Evolutionary conservation across 768 basidiomycete species (phyloP).

Genomic region (Leucocoprinus birnbaumii): DNA sequence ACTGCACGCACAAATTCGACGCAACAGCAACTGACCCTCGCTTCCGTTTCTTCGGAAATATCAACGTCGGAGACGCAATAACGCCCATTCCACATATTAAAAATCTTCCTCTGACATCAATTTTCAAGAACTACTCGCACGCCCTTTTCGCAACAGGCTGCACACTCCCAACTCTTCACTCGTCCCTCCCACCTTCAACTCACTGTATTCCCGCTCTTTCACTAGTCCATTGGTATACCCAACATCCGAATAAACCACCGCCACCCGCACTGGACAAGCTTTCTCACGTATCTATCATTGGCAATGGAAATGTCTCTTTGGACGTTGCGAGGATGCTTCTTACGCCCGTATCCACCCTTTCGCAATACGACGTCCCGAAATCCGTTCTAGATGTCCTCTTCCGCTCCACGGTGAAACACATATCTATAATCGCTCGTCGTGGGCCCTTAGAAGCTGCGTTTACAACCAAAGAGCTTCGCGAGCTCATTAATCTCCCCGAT

Average conservation of each 20-base stretch:
- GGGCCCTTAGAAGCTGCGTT: constrained; percentile 90
- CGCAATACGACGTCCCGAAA: constrained; percentile 75
- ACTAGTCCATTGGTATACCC: constrained; percentile 96
- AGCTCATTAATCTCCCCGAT: constrained; percentile 67
- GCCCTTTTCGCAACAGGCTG: constrained; percentile 88
- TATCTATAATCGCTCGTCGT: constrained; percentile 82
- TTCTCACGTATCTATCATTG: constrained; percentile 79
- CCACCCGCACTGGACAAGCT: constrained; percentile 64
- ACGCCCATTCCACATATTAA: constrained; percentile 50
- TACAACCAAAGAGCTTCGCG: constrained; percentile 90
- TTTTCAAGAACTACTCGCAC: constrained; percentile 78
- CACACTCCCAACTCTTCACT: constrained; percentile 58
- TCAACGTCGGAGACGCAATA: constrained; percentile 47
- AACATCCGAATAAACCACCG: constrained; percentile 68
- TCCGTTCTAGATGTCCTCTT: constrained; percentile 67
- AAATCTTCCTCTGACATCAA: constrained; percentile 52
- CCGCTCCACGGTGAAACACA: constrained; percentile 62
- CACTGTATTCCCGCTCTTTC: constrained; percentile 72
- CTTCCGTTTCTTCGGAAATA: constrained; percentile 90
- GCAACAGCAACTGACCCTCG: constrained; percentile 73
- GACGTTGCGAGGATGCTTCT: constrained; percentile 91
- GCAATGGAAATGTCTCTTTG: constrained; percentile 93
- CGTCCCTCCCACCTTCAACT: constrained; percentile 43
- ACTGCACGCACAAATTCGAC: constrained; percentile 96
- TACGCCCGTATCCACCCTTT: constrained; percentile 58